Base-by-base conservation (phyloP, 306 rosid species). In the Citrullus colocynthis region DNA sequence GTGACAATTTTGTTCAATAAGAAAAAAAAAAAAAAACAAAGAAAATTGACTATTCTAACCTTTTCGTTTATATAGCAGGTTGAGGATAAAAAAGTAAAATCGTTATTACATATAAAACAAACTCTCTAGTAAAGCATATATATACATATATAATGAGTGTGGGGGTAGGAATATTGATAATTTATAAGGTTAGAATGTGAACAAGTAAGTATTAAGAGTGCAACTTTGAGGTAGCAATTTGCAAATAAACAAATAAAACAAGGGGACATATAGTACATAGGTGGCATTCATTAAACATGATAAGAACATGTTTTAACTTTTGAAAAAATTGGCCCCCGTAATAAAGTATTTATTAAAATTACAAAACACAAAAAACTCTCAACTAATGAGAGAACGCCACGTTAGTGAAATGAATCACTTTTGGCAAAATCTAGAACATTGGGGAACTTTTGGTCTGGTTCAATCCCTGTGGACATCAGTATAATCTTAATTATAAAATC, bases 401-500 rank as follows among this genome's bases (percentile, higher is more conserved):
- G 85, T 83, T 78, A 64, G 62, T 58, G 30, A 59, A 20, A 86
- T 41, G 20, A 78, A 0, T 3, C 5, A 34, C 86, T 87, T 87
- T 86, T 73, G 6, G 61, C 74, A 79, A 52, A 52, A 86, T 94
- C 95, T 90, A 92, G 93, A 92, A 87, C 86, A 81, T 84, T 71
- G 78, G 69, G 79, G 76, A 21, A 59, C 81, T 84, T 79, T 75
- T 60, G 63, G 52, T 64, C 65, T 63, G 90, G 91, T 89, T 94
- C 95, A 94, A 83, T 84, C 84, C 97, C 89, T 88, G 66, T 87
- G 89, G 96, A 89, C 93, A 89, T 73, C 56, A 73, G 30, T 49
- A 41, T 24, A 24, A 24, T 49, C 77, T 5, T 49, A 51, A 73
- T 49, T 73, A 7, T 84, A 56, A 76, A 69, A 80, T 48, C 30